Evolutionary conservation across 129 eudicot genomes (phyloP).

Genomic region (Chrysanthemum makinoi): DNA sequence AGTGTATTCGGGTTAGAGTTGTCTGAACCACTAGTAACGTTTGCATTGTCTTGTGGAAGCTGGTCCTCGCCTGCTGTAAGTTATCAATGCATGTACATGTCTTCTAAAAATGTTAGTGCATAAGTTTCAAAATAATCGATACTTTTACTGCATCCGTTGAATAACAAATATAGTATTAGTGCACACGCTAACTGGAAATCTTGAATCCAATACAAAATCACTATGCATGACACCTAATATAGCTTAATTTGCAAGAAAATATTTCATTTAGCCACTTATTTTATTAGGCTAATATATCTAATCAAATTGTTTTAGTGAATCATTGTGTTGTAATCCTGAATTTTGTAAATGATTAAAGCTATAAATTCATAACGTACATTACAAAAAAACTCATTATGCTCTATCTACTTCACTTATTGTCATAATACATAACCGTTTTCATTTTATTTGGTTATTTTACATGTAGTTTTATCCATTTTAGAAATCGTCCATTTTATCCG

Average conservation of each 20-base stretch:
- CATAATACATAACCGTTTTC: too few species aligned
- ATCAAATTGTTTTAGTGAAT: neutral
- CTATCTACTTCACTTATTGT: too few species aligned
- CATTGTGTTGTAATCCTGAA: neutral
- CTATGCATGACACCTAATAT: too few species aligned
- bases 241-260: too few species aligned
- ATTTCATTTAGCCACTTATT: neutral
- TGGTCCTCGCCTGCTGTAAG: constrained; percentile 98
- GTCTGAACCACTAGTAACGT: constrained; percentile 79
- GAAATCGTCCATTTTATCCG: too few species aligned
- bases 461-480: too few species aligned
- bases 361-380: too few species aligned
- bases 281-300: neutral
- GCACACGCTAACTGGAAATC: neutral
- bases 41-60: constrained; percentile 93
- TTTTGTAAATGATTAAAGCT: constrained; percentile 21
- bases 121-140: neutral
- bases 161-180: neutral
- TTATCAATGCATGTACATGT: constrained; percentile 15
- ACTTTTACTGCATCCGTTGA: neutral
- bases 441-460: too few species aligned
- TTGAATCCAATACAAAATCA: neutral
- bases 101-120: neutral
- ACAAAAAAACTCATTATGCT: too few species aligned
- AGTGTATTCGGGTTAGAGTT: constrained; percentile 66